Conservation (phyloP, 805 yeast species). For the Vanderwaltozyma tropicalis region DNA sequence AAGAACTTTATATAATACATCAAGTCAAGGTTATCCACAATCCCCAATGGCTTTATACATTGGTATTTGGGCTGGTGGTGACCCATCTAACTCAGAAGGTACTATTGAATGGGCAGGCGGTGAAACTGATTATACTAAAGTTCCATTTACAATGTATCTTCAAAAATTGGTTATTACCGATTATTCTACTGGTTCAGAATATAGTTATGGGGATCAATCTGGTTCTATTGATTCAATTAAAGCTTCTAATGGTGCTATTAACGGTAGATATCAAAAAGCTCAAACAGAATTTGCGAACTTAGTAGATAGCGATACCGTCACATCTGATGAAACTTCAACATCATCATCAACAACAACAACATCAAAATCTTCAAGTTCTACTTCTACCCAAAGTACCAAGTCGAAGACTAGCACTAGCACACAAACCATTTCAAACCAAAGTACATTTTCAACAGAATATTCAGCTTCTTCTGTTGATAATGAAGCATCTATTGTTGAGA, state of each 20-base stretch:
- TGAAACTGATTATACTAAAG: constrained; percentile 47
- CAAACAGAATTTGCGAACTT: constrained; percentile 30
- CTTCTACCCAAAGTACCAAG: background rate
- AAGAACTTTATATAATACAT: constrained; percentile 47
- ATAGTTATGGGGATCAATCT: constrained; percentile 43
- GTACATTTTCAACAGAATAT: no score
- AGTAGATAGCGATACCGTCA: constrained; percentile 16
- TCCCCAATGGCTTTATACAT: constrained; percentile 68
- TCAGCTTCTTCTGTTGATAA: background rate
- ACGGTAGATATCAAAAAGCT: constrained; percentile 45
- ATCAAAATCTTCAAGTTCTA: constrained; percentile 2
- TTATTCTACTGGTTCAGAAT: constrained; percentile 54
- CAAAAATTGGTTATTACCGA: constrained; percentile 52
- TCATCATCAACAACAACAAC: constrained; percentile 7
- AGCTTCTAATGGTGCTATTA: constrained; percentile 46
- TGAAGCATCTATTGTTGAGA: no score
- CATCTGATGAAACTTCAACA: constrained; percentile 6
- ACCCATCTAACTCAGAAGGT: constrained; percentile 49
- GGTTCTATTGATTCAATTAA: constrained; percentile 53
- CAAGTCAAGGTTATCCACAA: constrained; percentile 76
- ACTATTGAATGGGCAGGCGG: constrained; percentile 84
- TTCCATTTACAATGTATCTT: constrained; percentile 61
- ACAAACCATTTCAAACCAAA: background rate
- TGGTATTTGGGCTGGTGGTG: constrained; percentile 82
- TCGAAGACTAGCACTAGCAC: background rate